Evolutionary conservation across 352 stramenopile genomes (phyloP), one percentile per base, ranked within the genome.

Genomic region (Pythium rishiriense): DNA sequence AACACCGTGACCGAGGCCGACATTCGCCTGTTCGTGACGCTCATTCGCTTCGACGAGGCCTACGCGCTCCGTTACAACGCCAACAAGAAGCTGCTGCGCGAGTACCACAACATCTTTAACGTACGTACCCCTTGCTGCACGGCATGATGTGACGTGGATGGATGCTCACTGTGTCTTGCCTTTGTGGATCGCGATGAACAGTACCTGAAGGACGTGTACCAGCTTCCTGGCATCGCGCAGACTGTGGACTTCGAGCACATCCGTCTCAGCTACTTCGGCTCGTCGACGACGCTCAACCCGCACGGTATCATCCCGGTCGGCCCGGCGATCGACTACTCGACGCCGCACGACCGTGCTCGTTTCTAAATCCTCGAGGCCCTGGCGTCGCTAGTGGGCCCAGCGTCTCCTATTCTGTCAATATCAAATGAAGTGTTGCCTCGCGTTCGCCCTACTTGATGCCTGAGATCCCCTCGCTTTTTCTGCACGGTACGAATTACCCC

Each of bases 1-100:
- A 72, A 94, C 46, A 47, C 37, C 15, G 74, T 97, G 63, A 92
- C 81, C 7, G 81, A 92, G 72, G 77, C 82, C 14, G 96, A 99
- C 64, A 69, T 99, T 9, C 79, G 94, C 4, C 70, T 98, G 3
- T 98, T 98, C 68, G 79, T 87, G 8, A 98, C 95, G 21, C 71
- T 98, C 33, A 70, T 97, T n/a, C 85, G 96, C 26, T 98, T 98
- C 62, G 95, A 98, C 75, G 89, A 96, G 55, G 90, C 98, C 1
- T 99, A 99, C 73, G 65, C 71, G 26, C 71, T 79, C 41, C 77
- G 85, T 39, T 89, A 87, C 68, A 88, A 90, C 73, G 87, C 76
- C 60, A 98, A 97, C 77, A 91, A 82, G 35, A 85, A 85, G 28
- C 75, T 75, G 14, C 82, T 98, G 26, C 49, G 71, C 24, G 76